phyloP scores from a whole-genome alignment of 129 eudicot species.

The Scalesia atractyloides region DNA sequence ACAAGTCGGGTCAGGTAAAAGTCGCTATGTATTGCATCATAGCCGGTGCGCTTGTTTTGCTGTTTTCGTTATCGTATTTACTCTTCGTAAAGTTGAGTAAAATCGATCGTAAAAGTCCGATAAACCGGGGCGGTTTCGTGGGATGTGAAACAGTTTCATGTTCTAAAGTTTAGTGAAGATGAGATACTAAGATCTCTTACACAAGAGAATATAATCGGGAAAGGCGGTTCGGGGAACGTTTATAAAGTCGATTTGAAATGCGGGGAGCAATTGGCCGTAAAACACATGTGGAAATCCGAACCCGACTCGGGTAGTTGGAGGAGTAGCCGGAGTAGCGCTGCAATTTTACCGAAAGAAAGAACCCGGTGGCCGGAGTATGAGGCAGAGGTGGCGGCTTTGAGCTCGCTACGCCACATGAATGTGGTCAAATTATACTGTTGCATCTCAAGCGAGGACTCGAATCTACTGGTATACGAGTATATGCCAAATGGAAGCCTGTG shows the following conservation, averaged over 20 bases:
- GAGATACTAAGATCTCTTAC: conserved; percentile 47
- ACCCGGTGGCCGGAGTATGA: conserved; percentile 50
- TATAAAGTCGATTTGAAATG: conserved; percentile 44
- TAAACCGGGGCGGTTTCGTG: conserved; percentile 44
- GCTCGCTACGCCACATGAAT: conserved; percentile 65
- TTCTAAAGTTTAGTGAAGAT: conserved; percentile 53
- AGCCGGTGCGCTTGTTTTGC: conserved; percentile 40
- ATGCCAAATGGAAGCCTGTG: conserved; percentile 77
- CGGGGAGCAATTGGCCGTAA: conserved; percentile 60
- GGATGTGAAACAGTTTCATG: conserved; percentile 59
- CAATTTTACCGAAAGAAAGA: conserved; percentile 46
- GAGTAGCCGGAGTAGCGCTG: conserved; percentile 41
- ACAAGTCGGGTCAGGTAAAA: conserved; percentile 30
- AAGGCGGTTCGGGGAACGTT: conserved; percentile 69
- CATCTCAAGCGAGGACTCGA: conserved; percentile 62
- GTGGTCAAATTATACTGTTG: conserved; percentile 70
- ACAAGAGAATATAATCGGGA: conserved; percentile 58
- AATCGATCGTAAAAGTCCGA: conserved; percentile 14
- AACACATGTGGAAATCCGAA: conserved; percentile 55
- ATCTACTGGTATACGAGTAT: conserved; percentile 62
- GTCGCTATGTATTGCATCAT: conserved; percentile 41
- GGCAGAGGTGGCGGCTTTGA: conserved; percentile 66
- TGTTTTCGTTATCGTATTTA: conserved; percentile 36
- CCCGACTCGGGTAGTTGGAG: conserved; percentile 41
- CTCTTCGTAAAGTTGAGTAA: conserved; percentile 35